A percentile compares a stretch with the other conserved stretches of the same genome.
phyloP scores from a whole-genome alignment of 345 rosid genomes.

The Rubroshorea leprosula region DNA sequence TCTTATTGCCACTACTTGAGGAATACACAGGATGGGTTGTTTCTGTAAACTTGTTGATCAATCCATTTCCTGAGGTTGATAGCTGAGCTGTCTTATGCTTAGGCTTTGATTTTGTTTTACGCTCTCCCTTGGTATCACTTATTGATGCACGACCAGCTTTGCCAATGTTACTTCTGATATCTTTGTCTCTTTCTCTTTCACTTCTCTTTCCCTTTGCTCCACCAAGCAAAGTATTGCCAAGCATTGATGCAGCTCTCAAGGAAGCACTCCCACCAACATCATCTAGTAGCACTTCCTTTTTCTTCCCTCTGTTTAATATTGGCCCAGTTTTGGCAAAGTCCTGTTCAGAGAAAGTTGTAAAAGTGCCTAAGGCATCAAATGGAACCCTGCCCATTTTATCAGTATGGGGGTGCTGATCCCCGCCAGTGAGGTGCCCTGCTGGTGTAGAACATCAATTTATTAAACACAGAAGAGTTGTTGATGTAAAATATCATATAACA shows the following conservation, averaged over 20 bases:
- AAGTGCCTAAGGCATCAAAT: constrained; percentile 18
- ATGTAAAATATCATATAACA: not conserved
- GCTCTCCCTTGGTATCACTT: constrained; percentile 35
- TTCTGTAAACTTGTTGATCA: constrained; percentile 24
- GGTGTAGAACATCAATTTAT: constrained; percentile 6
- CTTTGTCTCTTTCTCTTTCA: constrained; percentile 45
- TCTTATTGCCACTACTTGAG: constrained; percentile 26
- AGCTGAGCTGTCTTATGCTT: constrained; percentile 47
- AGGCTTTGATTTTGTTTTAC: constrained; percentile 47
- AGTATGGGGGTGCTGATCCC: constrained; percentile 15
- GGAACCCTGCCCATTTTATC: constrained; percentile 20
- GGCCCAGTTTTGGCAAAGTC: constrained; percentile 39
- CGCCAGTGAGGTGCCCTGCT: no score
- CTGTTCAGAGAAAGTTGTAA: constrained; percentile 12
- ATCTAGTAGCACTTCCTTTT: constrained; percentile 47
- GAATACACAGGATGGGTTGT: constrained; percentile 17
- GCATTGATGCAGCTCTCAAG: constrained; percentile 26
- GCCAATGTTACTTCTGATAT: constrained; percentile 18
- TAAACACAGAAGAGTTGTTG: not conserved
- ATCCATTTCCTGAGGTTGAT: constrained; percentile 35
- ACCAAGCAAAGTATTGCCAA: constrained; percentile 21
- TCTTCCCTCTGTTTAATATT: constrained; percentile 40
- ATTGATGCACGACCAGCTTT: constrained; percentile 32
- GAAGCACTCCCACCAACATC: constrained; percentile 44
- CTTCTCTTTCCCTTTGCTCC: constrained; percentile 60